phyloP scores from a whole-genome alignment of 2,329 filamentous ascomycete genomes.

The Aspergillus sp. region DNA sequence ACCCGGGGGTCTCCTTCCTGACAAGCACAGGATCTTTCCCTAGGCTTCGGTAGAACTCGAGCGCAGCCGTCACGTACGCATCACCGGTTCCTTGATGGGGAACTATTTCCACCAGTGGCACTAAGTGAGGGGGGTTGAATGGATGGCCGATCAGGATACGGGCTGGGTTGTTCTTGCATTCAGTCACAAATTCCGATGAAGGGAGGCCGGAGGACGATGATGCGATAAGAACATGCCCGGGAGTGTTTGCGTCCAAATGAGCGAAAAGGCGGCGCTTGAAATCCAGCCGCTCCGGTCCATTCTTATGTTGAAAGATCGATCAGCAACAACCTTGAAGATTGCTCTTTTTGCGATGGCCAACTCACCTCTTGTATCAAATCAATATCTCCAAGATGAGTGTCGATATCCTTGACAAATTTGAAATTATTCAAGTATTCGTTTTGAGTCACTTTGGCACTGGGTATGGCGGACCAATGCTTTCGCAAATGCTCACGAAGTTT shows the following conservation, averaged over 20 bases:
- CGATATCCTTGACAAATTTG: slow-evolving; percentile 6
- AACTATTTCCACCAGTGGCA: slow-evolving; percentile 8
- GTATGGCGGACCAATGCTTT: slow-evolving; percentile 12
- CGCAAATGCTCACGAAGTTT: slow-evolving; percentile 20
- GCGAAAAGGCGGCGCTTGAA: slow-evolving; percentile 13
- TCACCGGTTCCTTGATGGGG: slow-evolving; percentile 3
- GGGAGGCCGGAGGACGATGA: slow-evolving; percentile 12
- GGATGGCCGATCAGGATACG: slow-evolving; percentile 8
- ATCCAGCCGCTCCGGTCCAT: slow-evolving; percentile 11
- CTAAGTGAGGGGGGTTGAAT: slow-evolving; percentile 9
- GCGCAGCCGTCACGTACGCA: neutral
- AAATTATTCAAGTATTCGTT: slow-evolving; percentile 4
- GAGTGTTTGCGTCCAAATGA: slow-evolving; percentile 12
- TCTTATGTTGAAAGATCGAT: slow-evolving; percentile 1
- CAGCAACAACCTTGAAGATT: neutral
- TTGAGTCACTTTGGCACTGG: neutral
- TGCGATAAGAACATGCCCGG: slow-evolving; percentile 7
- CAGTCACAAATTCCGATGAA: slow-evolving; percentile 4
- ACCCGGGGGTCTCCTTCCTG: slow-evolving; percentile 38
- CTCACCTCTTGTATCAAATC: slow-evolving; percentile 9
- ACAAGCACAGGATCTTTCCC: slow-evolving; percentile 40
- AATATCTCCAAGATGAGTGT: slow-evolving; percentile 2
- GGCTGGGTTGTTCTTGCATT: slow-evolving; percentile 4
- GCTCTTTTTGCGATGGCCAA: neutral
- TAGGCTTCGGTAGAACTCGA: slow-evolving; percentile 33